phyloP scores from a whole-genome alignment of 1,284 basidiomycete genomes.

The Volvariella volvacea region DNA sequence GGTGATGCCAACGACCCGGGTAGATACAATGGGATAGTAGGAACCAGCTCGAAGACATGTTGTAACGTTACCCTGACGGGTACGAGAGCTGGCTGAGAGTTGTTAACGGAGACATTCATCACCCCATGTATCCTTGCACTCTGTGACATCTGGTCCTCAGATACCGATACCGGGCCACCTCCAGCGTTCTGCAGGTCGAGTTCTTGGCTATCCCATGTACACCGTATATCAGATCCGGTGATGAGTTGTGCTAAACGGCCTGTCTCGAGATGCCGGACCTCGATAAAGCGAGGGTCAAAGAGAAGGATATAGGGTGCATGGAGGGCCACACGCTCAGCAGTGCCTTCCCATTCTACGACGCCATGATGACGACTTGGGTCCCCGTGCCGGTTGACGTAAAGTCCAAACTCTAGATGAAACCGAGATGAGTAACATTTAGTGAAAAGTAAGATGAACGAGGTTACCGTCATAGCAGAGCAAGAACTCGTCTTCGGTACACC shows the following conservation, averaged over 20 bases:
- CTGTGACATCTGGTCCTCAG: conserved; percentile 45
- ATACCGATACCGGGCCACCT: conserved; percentile 64
- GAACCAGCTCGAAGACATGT: conserved; percentile 77
- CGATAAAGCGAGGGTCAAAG: conserved; percentile 89
- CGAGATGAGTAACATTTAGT: neutral
- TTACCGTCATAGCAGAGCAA: conserved; percentile 86
- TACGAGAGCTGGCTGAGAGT: conserved; percentile 27
- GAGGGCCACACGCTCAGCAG: conserved; percentile 80
- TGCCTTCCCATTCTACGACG: conserved; percentile 94
- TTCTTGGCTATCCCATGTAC: conserved; percentile 82
- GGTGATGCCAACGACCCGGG: conserved; percentile 56
- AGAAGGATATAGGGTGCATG: conserved; percentile 87
- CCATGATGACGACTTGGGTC: conserved; percentile 68
- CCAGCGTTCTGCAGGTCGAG: conserved; percentile 34
- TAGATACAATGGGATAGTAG: conserved; percentile 61
- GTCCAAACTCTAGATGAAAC: conserved; percentile 73
- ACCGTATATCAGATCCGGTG: conserved; percentile 80
- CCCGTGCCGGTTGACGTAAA: conserved; percentile 86
- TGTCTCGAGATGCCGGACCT: conserved; percentile 84
- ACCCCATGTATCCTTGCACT: conserved; percentile 73
- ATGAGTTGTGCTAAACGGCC: conserved; percentile 90
- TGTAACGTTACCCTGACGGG: conserved; percentile 47
- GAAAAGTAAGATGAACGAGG: conserved; percentile 14
- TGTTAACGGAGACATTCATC: conserved; percentile 52
- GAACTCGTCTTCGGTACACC: conserved; percentile 83